Percentiles rank a stretch among this genome's conserved stretches.
Conservation (phyloP, 208 protist genomes). For the Zelonia costaricensis region DNA sequence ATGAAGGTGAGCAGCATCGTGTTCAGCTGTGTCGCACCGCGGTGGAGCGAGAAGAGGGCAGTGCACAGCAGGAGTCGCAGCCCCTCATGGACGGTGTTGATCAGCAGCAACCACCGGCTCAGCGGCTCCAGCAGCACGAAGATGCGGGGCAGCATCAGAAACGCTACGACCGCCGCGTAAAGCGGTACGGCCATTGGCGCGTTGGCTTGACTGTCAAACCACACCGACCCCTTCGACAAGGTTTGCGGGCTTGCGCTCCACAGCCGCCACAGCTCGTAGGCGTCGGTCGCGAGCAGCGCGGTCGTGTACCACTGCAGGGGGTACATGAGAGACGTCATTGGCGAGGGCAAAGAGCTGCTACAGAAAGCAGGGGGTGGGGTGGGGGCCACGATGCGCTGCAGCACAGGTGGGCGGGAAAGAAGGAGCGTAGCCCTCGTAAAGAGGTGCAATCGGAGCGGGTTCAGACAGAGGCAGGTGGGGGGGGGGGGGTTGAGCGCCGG, state of each 20-base stretch:
- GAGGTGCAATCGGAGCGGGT: no score
- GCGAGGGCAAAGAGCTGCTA: not conserved
- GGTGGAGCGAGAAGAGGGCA: slow-evolving; percentile 38
- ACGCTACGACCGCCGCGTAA: slow-evolving; percentile 38
- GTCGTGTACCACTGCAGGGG: slow-evolving; percentile 62
- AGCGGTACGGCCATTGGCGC: slow-evolving; percentile 37
- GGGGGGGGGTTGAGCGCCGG: no score
- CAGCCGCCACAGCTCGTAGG: slow-evolving; percentile 37
- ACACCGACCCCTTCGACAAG: slow-evolving; percentile 33
- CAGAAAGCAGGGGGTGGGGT: no score
- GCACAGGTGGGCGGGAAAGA: no score
- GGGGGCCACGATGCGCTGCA: no score
- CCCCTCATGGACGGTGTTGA: slow-evolving; percentile 42
- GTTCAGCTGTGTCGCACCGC: slow-evolving; percentile 40
- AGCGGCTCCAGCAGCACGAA: slow-evolving; percentile 58
- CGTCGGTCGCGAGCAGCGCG: slow-evolving; percentile 30
- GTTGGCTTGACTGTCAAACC: slow-evolving; percentile 49
- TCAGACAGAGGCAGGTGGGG: no score
- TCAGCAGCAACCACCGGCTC: slow-evolving; percentile 55
- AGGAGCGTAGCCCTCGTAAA: no score
- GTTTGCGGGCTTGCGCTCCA: slow-evolving; percentile 13
- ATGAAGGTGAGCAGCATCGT: slow-evolving; percentile 69
- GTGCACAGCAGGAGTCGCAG: slow-evolving; percentile 47
- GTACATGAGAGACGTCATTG: slow-evolving; percentile 23
- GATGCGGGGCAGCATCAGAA: slow-evolving; percentile 44